phyloP scores from a whole-genome alignment of 768 basidiomycete genomes.

The Mycena crocata region DNA sequence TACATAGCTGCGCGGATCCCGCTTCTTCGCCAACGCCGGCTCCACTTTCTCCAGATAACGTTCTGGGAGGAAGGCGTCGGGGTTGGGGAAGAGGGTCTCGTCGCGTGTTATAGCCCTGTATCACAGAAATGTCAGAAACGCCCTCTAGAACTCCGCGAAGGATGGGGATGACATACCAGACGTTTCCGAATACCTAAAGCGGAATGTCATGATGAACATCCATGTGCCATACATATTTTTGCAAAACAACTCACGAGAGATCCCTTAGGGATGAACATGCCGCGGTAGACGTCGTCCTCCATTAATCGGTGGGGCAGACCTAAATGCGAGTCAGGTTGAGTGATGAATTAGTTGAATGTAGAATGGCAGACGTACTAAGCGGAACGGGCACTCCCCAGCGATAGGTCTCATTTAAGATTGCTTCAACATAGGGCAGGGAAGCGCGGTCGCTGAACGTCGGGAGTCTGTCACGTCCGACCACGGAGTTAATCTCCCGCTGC shows the following conservation, averaged over 20 bases:
- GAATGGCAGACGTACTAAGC: constrained; percentile 55
- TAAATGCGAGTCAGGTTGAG: constrained; percentile 38
- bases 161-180: constrained; percentile 56
- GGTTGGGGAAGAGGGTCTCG: constrained; percentile 56
- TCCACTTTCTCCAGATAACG: constrained; percentile 36
- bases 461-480: constrained; percentile 66
- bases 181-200: constrained; percentile 66
- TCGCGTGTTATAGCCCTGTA: constrained; percentile 62
- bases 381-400: constrained; percentile 72
- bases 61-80: constrained; percentile 37
- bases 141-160: constrained; percentile 8
- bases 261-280: constrained; percentile 71
- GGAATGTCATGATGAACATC: not conserved
- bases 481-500: constrained; percentile 73
- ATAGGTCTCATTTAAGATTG: constrained; percentile 64
- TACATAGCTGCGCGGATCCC: constrained; percentile 33
- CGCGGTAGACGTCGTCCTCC: constrained; percentile 73
- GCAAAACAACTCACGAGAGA: constrained; percentile 55
- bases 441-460: constrained; percentile 69
- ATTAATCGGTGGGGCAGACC: constrained; percentile 74
- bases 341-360: not conserved
- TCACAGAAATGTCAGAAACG: constrained; percentile 20
- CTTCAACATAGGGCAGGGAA: constrained; percentile 69
- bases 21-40: constrained; percentile 27
- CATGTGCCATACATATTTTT: not conserved